These are phyloP conservation scores for Cyanodermella asteris DNA, from an alignment of 2,329 filamentous ascomycete species.

Conservation along the genomic window DNA sequence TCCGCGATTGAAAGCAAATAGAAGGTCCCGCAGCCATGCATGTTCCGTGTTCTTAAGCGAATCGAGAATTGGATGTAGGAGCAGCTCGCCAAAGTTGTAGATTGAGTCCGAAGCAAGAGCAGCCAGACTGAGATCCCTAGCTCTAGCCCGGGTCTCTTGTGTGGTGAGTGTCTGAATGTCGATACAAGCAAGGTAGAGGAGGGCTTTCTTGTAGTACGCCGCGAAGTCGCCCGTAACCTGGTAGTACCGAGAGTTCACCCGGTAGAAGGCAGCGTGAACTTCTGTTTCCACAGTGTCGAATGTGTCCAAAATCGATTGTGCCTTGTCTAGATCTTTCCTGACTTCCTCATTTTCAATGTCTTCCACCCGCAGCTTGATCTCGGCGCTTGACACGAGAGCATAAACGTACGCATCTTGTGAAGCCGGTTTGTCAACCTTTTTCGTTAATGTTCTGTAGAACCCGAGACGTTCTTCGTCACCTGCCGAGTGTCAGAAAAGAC, in stretches of 20 bases:
- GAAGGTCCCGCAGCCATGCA: conserved; percentile 79
- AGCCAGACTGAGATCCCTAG: conserved; percentile 81
- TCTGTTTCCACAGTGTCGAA: conserved; percentile 92
- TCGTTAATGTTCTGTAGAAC: conserved; percentile 64
- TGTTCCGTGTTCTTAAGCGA: conserved; percentile 48
- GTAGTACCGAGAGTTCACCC: conserved; percentile 86
- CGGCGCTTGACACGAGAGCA: conserved; percentile 73
- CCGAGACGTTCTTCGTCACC: conserved; percentile 68
- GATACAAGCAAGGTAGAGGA: conserved; percentile 93
- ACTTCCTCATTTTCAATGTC: conserved; percentile 70
- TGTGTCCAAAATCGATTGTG: conserved; percentile 67
- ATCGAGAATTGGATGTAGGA: conserved; percentile 88
- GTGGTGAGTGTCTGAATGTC: conserved; percentile 53
- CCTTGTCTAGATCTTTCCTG: conserved; percentile 65
- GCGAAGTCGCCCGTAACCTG: conserved; percentile 83
- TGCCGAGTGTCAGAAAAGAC: conserved; percentile 17
- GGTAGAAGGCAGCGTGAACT: conserved; percentile 91
- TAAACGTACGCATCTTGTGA: conserved; percentile 94
- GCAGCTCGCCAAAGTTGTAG: conserved; percentile 98
- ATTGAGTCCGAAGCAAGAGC: conserved; percentile 85
- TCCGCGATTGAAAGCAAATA: conserved; percentile 93
- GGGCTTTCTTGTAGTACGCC: conserved; percentile 89
- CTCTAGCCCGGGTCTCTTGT: conserved; percentile 57
- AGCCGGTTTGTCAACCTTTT: conserved; percentile 75
- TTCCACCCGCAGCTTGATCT: conserved; percentile 59